Evolutionary conservation across 495 filamentous ascomycete genomes (phyloP), one percentile per base, ranked within the genome.

Genomic region (Astrothelium subdiscretum): DNA sequence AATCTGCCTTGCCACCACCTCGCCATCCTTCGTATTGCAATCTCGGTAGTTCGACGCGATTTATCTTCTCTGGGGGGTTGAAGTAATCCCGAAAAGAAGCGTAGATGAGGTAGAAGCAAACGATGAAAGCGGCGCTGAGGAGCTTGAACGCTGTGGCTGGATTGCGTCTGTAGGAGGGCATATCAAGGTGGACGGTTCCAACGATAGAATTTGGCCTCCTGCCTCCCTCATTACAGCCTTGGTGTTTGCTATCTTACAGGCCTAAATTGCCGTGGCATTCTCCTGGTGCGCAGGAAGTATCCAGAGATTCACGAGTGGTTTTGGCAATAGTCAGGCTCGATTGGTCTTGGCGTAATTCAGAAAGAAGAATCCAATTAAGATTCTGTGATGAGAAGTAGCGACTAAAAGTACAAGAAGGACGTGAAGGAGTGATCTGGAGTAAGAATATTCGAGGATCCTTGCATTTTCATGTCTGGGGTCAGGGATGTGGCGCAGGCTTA

Each of bases 71-170:
- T 22, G 62, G 27, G 3, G 60, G 60, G 24, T 15, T 22, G 26
- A 57, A 24, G 51, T 26, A 54, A 8, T 29, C 48, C 6, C 24
- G 48, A 15, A 62, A 58, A 20, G 48, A 54, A 15, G 51, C 44
- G 24, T 31, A 51, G 27, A 72, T 15, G 38, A 54, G 48, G 48
- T 54, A 54, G 63, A 73, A 67, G 58, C 62, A 63, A 48, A 73
- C 65, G 67, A 73, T 64, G 43, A 73, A 58, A 40, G 70, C 63
- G 31, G 66, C 71, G 20, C 63, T 59, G 43, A 73, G 61, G 62
- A 71, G 60, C 64, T 73, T 73, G 67, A 70, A 73, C 59, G 64
- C 63, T 15, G 68, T 68, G 35, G 61, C 62, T 26, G 68, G 67
- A 59, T 67, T 66, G 61, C 70, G 70, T 31, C 68, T 68, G 57